Evolutionary conservation across 2,329 filamentous ascomycete genomes (phyloP).

Genomic region (Beauveria medogensis): DNA sequence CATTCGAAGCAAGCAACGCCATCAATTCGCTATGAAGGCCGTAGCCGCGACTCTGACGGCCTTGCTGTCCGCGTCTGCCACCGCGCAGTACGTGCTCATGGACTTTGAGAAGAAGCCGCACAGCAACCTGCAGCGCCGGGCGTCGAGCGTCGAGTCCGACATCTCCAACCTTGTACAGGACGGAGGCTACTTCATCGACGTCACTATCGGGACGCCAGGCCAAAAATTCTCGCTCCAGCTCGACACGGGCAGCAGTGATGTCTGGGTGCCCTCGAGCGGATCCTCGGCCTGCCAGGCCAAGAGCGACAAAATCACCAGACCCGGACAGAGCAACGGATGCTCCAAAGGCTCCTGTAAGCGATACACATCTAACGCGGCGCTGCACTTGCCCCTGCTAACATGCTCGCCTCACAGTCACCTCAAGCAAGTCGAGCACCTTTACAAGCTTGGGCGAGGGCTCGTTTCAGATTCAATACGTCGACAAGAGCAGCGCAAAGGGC

Average conservation of each 20-base stretch:
- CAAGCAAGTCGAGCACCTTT: constrained; percentile 38
- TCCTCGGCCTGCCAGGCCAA: constrained; percentile 31
- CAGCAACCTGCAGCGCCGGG: constrained; percentile 28
- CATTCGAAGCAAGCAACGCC: not conserved
- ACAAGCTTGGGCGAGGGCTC: constrained; percentile 30
- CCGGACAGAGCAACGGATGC: constrained; percentile 27
- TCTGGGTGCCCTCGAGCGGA: constrained; percentile 44
- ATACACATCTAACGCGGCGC: not conserved
- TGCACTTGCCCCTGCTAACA: constrained; percentile 15
- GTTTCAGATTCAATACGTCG: constrained; percentile 55
- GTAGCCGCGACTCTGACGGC: constrained; percentile 7
- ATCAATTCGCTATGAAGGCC: not conserved
- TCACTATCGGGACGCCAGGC: constrained; percentile 47
- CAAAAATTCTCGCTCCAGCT: constrained; percentile 51
- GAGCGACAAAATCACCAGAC: constrained; percentile 3
- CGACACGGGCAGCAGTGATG: constrained; percentile 58
- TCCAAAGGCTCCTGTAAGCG: constrained; percentile 39
- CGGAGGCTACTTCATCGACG: constrained; percentile 49
- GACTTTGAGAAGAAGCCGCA: constrained; percentile 32
- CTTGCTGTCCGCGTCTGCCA: constrained; percentile 12
- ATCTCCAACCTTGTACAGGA: constrained; percentile 35
- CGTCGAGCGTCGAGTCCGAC: constrained; percentile 31
- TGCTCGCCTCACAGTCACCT: constrained; percentile 32
- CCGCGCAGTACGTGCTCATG: constrained; percentile 37
- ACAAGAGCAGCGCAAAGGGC: constrained; percentile 47